These are phyloP conservation scores for Acanthamoeba lenticulata DNA, from an alignment of 208 protist genomes.

Conservation along the genomic window DNA sequence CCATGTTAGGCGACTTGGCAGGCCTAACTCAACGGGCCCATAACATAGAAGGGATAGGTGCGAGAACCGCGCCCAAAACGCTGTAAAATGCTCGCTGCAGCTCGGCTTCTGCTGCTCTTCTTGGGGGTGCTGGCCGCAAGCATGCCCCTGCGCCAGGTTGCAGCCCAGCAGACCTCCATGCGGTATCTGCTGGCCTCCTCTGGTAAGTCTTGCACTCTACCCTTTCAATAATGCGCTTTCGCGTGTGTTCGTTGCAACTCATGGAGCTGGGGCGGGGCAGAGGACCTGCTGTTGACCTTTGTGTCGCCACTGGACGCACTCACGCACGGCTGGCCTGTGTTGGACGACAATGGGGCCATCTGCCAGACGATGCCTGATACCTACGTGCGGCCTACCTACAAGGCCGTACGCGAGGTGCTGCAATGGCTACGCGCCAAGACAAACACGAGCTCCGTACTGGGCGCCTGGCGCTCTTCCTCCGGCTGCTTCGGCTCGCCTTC, in stretches of 20 bases:
- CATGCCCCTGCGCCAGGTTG: too few species aligned
- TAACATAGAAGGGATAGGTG: too few species aligned
- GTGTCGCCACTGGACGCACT: neutral
- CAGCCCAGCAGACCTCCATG: neutral
- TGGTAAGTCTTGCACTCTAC: neutral
- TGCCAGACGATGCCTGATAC: constrained; percentile 34
- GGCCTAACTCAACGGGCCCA: too few species aligned
- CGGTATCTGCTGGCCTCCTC: neutral
- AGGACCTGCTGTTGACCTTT: constrained; percentile 4
- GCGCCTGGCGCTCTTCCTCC: neutral
- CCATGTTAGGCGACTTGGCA: too few species aligned
- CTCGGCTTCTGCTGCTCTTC: too few species aligned
- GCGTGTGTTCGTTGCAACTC: neutral
- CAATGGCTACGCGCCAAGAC: neutral
- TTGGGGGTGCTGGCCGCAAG: too few species aligned
- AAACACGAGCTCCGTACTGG: neutral
- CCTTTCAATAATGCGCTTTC: neutral
- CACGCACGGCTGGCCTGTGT: neutral
- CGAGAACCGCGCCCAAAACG: too few species aligned
- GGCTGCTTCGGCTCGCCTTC: neutral
- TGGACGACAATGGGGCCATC: neutral
- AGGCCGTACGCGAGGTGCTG: neutral
- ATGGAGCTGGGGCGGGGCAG: too few species aligned
- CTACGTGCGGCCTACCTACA: neutral
- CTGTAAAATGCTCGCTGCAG: too few species aligned